phyloP scores from a whole-genome alignment of 2,329 filamentous ascomycete genomes.

The Ceratocystis huliohia region DNA sequence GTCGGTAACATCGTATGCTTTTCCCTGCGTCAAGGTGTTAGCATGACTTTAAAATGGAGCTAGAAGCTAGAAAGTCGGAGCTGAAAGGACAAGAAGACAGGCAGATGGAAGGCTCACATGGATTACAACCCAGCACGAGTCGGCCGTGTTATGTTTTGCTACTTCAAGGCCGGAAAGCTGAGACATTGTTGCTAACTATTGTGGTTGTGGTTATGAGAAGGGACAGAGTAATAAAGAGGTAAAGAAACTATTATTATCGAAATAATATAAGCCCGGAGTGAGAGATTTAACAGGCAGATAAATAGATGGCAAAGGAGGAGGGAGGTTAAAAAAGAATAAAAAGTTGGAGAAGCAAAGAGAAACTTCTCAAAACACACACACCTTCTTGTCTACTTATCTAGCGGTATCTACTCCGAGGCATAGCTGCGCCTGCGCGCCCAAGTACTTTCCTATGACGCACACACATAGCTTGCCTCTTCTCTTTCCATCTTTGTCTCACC shows the following conservation, averaged over 20 bases:
- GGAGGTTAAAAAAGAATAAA: background rate
- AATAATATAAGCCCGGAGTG: background rate
- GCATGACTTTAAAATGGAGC: background rate
- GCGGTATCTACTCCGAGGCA: background rate
- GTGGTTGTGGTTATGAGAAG: background rate
- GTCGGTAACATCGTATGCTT: slow-evolving; percentile 80
- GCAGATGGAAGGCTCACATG: slow-evolving; percentile 40
- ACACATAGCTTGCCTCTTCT: background rate
- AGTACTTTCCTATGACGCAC: background rate
- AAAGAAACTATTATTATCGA: background rate
- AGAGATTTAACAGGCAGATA: background rate
- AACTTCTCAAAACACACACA: background rate
- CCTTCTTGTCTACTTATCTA: background rate
- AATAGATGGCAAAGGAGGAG: background rate
- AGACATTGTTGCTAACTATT: slow-evolving; percentile 26
- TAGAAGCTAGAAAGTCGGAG: no score
- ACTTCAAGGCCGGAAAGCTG: slow-evolving; percentile 41
- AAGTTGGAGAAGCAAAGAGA: background rate
- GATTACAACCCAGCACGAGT: slow-evolving; percentile 87
- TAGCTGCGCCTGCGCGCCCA: background rate
- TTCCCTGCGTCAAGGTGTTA: slow-evolving; percentile 38
- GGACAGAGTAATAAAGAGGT: background rate
- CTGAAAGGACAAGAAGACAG: background rate
- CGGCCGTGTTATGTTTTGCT: slow-evolving; percentile 60
- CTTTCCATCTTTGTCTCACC: background rate